These are phyloP conservation scores for Microsporum ferrugineum DNA, from an alignment of 2,329 filamentous ascomycete genomes.

Conservation along the genomic window DNA sequence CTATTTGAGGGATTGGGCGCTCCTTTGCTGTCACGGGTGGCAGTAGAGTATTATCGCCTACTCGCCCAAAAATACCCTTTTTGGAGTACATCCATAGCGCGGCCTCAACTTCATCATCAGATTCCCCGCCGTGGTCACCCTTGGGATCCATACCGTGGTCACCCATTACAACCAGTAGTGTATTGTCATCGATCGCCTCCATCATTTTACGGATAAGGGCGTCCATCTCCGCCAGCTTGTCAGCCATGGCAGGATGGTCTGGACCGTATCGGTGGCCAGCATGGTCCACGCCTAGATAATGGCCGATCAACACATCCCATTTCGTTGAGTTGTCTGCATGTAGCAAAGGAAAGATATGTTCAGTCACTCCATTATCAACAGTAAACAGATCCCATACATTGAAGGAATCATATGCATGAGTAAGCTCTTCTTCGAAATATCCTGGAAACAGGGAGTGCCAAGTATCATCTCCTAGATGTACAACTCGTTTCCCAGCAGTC, in stretches of 20 bases:
- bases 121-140: constrained; percentile 96
- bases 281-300: constrained; percentile 92
- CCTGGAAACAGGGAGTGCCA: constrained; percentile 88
- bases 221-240: constrained; percentile 89
- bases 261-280: constrained; percentile 94
- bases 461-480: constrained; percentile 94
- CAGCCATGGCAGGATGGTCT: constrained; percentile 79
- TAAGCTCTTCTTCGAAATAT: constrained; percentile 83
- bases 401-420: constrained; percentile 86
- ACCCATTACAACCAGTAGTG: constrained; percentile 90
- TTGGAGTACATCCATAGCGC: constrained; percentile 99
- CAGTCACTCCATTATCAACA: constrained; percentile 85
- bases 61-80: constrained; percentile 69
- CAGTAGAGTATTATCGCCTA: constrained; percentile 46
- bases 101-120: constrained; percentile 87
- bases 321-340: constrained; percentile 50
- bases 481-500: constrained; percentile 61
- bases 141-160: constrained; percentile 98
- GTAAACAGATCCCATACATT: constrained; percentile 98
- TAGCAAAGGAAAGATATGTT: constrained; percentile 71
- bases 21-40: constrained; percentile 60
- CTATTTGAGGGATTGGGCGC: constrained; percentile 68
- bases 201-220: constrained; percentile 61
- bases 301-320: constrained; percentile 93
- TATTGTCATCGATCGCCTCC: constrained; percentile 64